Base-by-base conservation (phyloP, 768 basidiomycete species). In the Mycena chlorophos region DNA sequence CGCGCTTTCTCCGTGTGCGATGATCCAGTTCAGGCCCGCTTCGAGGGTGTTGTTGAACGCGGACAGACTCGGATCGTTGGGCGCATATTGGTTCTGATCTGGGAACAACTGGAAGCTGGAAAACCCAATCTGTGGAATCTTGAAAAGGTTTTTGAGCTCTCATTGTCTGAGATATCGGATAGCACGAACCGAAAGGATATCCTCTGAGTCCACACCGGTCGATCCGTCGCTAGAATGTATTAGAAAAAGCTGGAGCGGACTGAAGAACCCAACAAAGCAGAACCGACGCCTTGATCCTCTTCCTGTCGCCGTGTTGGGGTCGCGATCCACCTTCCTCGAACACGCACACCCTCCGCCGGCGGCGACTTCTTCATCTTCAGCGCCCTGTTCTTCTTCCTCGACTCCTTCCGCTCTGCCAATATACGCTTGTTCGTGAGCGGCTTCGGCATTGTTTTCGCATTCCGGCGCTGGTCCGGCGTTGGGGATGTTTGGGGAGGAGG, bases 91-190 rank as follows among this genome's bases (percentile, higher is more conserved):
- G 56, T 81, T 76, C 66, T 88, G 87, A 63, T 89, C 85, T 19
- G 87, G 86, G 77, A 88, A 87, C 23, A 87, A 60, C 54, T 81
- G 84, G 75, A 86, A 86, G 17, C 82, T 74, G 28, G 76, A 71
- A 60, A 85, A 86, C 5, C 77, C 79, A 56, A 88, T 81, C 12
- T 78, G 37, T 0, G 82, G 81, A 54, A 84, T 83, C 57, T 69
- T 16, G 14, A 42, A 22, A 8, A 12, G 40, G 8, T 42, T 14
- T 14, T 14, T 42, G 14, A 42, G 40, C 8, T 20, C 13, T 8
- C 13, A 8, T 42, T 42, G 40, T 30, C 47, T 17, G 45, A 49
- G 16, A 10, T 8, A 17, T 19, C 20, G 25, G 29, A 31, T 23
- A n/a, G n/a, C 50, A 68, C 39, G 31, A 0, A 57, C 60, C 20